Conservation (phyloP, 352 stramenopile genomes). For the Discostella stelligera region DNA sequence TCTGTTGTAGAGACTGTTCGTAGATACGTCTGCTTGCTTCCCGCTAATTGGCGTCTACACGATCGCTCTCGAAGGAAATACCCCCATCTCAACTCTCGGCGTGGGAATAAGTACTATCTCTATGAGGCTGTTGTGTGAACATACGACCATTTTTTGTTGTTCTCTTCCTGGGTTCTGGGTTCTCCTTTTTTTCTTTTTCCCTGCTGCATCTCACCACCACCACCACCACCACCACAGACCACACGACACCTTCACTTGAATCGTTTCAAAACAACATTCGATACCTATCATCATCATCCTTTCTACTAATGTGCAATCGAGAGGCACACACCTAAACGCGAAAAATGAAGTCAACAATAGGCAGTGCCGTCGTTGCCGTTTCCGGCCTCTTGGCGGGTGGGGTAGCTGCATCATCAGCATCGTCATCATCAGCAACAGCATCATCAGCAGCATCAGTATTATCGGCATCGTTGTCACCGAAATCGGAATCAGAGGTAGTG, state of each 20-base stretch:
- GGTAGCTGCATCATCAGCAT: neutral
- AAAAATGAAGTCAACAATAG: neutral
- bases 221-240: too few species aligned
- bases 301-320: too few species aligned
- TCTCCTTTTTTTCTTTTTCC: neutral
- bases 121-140: neutral
- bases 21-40: too few species aligned
- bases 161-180: too few species aligned
- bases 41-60: too few species aligned
- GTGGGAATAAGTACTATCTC: neutral
- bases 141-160: neutral
- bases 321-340: too few species aligned
- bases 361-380: neutral
- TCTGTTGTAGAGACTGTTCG: too few species aligned
- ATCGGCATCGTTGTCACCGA: neutral
- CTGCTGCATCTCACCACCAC: neutral
- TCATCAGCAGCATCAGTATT: neutral
- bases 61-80: too few species aligned
- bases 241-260: too few species aligned
- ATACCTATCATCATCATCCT: too few species aligned
- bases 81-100: neutral
- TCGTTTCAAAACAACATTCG: too few species aligned
- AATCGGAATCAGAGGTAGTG: neutral
- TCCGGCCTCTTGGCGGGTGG: neutral
- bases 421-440: neutral